Base-by-base conservation (phyloP, 768 basidiomycete genomes). In the Leccinum boreale region DNA sequence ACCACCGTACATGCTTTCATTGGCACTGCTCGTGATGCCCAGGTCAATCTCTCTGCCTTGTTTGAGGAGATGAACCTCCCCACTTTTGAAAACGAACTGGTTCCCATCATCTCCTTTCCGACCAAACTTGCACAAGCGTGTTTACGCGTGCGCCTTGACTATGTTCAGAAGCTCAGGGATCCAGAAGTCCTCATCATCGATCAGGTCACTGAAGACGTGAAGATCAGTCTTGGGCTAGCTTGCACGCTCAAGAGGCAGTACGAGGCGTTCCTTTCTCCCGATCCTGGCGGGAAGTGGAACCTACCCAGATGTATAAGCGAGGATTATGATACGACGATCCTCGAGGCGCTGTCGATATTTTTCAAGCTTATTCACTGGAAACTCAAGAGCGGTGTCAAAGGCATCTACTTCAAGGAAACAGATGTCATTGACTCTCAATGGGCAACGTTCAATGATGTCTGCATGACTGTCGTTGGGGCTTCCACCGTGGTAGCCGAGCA, bases 371-470 rank as follows among this genome's bases (percentile, higher is more conserved):
- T 98, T 21, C 93, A 96, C 63, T 94, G 90, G 91, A 96, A 98
- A 72, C 80, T 99, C 52, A 96, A 96, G 78, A 90, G 91, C 62
- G 92, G 90, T 19, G 82, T 86, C 58, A 94, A 92, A 70, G 90
- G 89, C 19, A 92, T 95, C 50, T 91, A 96, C 73, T 95, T 98
- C 79, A 94, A 95, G 69, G 97, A 99, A 77, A 97, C 95, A 0
- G 96, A 98, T 70, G 86, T 98, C n/a, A 80, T 99, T 36, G 96
- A 99, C 69, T 87, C 89, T 6, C 94, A 98, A 66, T 96, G 94
- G 91, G 88, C 90, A 19, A 95, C 96, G 21, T 87, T 98, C 73
- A 91, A 90, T 62, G 91, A 92, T 70, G 93, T 96, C 52, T 94
- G 93, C 57, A 79, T 94, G 70, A 90, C 87, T 36, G 88, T 94